phyloP scores from a whole-genome alignment of 2,329 filamentous ascomycete species.

The Alternaria angustiovoidea region DNA sequence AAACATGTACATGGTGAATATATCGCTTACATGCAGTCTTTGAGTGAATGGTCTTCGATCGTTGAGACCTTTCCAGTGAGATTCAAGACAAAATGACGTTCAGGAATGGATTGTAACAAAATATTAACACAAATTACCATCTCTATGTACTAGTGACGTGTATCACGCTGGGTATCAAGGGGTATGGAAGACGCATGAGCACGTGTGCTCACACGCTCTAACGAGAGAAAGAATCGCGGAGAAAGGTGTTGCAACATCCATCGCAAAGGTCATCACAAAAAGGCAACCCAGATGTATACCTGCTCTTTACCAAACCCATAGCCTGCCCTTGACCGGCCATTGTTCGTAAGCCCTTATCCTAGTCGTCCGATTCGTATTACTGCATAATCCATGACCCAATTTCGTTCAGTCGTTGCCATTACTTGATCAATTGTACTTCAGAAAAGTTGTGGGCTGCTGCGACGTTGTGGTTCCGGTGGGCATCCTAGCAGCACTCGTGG shows the following conservation, averaged over 20 bases:
- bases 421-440: conserved; percentile 2
- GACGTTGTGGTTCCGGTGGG: neutral
- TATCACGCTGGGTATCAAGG: conserved; percentile 14
- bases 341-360: neutral
- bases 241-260: neutral
- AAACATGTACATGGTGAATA: no score
- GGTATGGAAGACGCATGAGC: neutral
- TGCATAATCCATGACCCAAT: neutral
- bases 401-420: neutral
- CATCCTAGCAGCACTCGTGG: neutral
- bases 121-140: conserved; percentile 2
- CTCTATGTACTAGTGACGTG: conserved; percentile 6
- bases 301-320: neutral
- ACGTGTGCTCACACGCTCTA: conserved; percentile 3
- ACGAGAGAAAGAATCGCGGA: conserved; percentile 2
- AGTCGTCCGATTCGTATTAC: neutral
- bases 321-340: neutral
- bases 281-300: neutral
- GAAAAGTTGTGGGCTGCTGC: neutral
- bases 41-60: no score
- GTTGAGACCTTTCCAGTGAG: no score
- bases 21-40: no score
- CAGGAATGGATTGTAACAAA: neutral
- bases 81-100: neutral
- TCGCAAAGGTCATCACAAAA: conserved; percentile 1